A percentile compares a stretch with the other conserved stretches of the same genome.
phyloP scores from a whole-genome alignment of 2,329 filamentous ascomycete genomes.

The Annulohypoxylon truncatum region DNA sequence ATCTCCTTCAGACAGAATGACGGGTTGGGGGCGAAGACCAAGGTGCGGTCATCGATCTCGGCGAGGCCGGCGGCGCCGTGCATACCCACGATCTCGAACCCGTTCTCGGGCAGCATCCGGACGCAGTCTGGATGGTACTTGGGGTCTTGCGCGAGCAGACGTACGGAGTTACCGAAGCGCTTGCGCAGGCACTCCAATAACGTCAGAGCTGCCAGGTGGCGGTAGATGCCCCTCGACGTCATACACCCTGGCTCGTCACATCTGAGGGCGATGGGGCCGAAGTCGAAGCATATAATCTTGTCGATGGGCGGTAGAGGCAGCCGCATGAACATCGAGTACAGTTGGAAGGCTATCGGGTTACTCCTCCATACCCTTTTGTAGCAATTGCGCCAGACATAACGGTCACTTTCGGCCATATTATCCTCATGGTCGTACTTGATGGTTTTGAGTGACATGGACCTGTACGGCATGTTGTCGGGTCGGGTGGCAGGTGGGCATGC shows the following conservation, averaged over 20 bases:
- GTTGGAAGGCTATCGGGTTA: conserved; percentile 7
- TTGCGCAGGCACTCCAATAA: conserved; percentile 4
- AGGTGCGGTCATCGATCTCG: conserved; percentile 28
- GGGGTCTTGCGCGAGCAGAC: conserved; percentile 34
- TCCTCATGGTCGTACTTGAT: background rate
- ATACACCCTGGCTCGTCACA: background rate
- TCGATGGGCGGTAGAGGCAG: conserved; percentile 30
- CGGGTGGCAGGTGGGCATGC: conserved; percentile 10
- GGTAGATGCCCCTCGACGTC: conserved; percentile 8
- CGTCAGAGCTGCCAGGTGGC: conserved; percentile 14
- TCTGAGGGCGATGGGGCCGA: conserved; percentile 25
- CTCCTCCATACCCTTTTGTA: background rate
- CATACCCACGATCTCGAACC: conserved; percentile 23
- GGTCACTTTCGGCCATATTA: background rate
- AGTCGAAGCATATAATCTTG: conserved; percentile 32
- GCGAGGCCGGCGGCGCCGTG: conserved; percentile 29
- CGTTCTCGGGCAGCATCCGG: conserved; percentile 18
- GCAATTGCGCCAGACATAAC: background rate
- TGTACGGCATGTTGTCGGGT: conserved; percentile 20
- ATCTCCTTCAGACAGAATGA: conserved; percentile 30
- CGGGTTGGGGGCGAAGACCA: conserved; percentile 34
- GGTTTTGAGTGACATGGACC: conserved; percentile 15
- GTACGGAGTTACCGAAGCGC: conserved; percentile 21
- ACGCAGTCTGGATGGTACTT: conserved; percentile 28
- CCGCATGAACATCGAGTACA: conserved; percentile 28